These are phyloP conservation scores for Scortechinia acanthostroma DNA, from an alignment of 2,329 filamentous ascomycete genomes.

Conservation along the genomic window DNA sequence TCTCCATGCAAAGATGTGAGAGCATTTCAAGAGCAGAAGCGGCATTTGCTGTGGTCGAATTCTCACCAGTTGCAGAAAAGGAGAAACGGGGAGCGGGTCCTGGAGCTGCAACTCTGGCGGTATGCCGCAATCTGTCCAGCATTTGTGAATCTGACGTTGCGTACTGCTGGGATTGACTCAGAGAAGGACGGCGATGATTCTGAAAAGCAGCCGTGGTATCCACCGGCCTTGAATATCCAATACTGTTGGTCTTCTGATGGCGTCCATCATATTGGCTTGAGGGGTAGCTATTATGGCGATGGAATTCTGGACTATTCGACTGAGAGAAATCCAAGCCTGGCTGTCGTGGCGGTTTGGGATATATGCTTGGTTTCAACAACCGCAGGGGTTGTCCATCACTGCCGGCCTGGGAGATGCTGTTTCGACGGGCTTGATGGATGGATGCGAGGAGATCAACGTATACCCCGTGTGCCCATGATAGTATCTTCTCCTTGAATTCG, in stretches of 20 bases:
- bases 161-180: too few relatives aligned
- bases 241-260: neutral
- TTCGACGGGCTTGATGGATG: constrained; percentile 1
- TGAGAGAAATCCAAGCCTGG: constrained; percentile 1
- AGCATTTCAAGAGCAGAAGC: constrained; percentile 61
- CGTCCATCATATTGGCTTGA: too few relatives aligned
- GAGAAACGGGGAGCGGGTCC: constrained; percentile 4
- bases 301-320: neutral
- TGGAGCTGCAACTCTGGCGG: neutral
- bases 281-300: neutral
- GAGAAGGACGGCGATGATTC: too few relatives aligned
- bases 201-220: too few relatives aligned
- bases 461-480: neutral
- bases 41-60: neutral
- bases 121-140: neutral
- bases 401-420: neutral
- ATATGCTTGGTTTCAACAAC: constrained; percentile 1
- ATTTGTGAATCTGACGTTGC: neutral
- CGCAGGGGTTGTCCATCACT: neutral
- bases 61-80: constrained; percentile 9
- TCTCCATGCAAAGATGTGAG: constrained; percentile 69
- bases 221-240: too few relatives aligned
- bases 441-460: constrained; percentile 1
- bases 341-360: constrained; percentile 1
- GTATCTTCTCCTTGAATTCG: constrained; percentile 1